phyloP scores from a whole-genome alignment of 768 basidiomycete genomes.

The Leccinum barrowsii region DNA sequence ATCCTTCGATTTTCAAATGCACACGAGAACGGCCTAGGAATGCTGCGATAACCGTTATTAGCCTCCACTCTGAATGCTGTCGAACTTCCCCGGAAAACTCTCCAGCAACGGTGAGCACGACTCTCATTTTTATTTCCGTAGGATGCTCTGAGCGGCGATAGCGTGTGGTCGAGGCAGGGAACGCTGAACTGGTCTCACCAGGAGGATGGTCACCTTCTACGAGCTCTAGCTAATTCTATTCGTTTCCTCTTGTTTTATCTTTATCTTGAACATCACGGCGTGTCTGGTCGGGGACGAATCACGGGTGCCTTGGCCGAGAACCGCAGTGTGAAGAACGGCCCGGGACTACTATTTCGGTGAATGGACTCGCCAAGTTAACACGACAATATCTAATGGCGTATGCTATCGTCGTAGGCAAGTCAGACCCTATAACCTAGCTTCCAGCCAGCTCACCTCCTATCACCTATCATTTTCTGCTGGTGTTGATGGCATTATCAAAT shows the following conservation, averaged over 20 bases:
- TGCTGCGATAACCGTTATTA: background rate
- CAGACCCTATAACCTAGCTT: background rate
- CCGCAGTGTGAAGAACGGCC: slow-evolving; percentile 29
- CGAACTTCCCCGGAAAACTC: background rate
- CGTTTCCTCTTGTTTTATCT: slow-evolving; percentile 31
- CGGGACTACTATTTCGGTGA: slow-evolving; percentile 16
- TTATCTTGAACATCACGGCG: slow-evolving; percentile 32
- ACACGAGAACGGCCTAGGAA: background rate
- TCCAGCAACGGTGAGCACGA: slow-evolving; percentile 9
- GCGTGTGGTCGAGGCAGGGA: background rate
- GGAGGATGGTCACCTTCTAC: slow-evolving; percentile 35
- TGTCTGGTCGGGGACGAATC: slow-evolving; percentile 24
- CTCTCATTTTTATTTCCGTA: background rate
- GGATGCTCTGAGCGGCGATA: background rate
- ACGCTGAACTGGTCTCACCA: background rate
- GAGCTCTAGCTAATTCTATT: slow-evolving; percentile 39
- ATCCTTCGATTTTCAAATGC: background rate
- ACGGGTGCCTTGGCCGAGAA: slow-evolving; percentile 22
- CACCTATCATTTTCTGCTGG: background rate
- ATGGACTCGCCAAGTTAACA: slow-evolving; percentile 32
- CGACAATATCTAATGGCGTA: slow-evolving; percentile 64
- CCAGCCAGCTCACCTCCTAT: slow-evolving; percentile 1
- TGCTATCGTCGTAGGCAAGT: slow-evolving; percentile 69
- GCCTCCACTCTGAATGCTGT: background rate
- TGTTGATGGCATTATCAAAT: background rate